These are phyloP conservation scores for Chalaropsis ovoidea DNA, from an alignment of 2,329 filamentous ascomycete species.

Conservation along the genomic window DNA sequence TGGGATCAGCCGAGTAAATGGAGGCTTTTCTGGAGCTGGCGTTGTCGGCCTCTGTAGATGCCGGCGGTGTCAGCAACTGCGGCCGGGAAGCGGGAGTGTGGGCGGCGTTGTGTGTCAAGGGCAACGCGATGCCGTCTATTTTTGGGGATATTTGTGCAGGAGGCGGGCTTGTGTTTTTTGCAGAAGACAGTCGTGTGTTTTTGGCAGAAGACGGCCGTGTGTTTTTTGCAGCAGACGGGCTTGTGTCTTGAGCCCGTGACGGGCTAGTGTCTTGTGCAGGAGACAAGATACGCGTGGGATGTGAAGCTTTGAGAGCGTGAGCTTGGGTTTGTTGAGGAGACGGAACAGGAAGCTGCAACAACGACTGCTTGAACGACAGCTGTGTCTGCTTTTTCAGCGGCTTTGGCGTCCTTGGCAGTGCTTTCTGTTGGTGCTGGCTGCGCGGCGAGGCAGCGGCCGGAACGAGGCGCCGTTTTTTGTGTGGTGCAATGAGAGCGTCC, in stretches of 20 bases:
- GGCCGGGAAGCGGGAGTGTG: neutral
- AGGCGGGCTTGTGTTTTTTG: neutral
- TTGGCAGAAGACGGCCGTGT: too few relatives aligned
- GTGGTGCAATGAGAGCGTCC: conserved; percentile 19
- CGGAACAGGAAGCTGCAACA: neutral
- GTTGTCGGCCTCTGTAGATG: neutral
- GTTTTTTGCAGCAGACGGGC: too few relatives aligned
- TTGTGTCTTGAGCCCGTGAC: neutral
- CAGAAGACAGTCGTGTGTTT: too few relatives aligned
- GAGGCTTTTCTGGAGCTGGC: neutral
- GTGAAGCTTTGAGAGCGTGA: neutral
- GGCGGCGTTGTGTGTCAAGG: neutral
- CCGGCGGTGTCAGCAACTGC: conserved; percentile 9
- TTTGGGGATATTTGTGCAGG: neutral
- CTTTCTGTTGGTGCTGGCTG: neutral
- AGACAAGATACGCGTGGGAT: neutral
- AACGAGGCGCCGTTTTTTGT: conserved; percentile 14
- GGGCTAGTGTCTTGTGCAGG: neutral
- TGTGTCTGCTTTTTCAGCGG: neutral
- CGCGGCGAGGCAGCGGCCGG: neutral
- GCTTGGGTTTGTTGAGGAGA: neutral
- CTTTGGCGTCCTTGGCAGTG: neutral
- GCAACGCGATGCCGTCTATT: neutral
- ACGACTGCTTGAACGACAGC: conserved; percentile 6
- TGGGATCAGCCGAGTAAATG: neutral